Evolutionary conservation across 1,139 yeast species (phyloP), one percentile per base, ranked within the genome.

Genomic region (Arxiozyma telluris): DNA sequence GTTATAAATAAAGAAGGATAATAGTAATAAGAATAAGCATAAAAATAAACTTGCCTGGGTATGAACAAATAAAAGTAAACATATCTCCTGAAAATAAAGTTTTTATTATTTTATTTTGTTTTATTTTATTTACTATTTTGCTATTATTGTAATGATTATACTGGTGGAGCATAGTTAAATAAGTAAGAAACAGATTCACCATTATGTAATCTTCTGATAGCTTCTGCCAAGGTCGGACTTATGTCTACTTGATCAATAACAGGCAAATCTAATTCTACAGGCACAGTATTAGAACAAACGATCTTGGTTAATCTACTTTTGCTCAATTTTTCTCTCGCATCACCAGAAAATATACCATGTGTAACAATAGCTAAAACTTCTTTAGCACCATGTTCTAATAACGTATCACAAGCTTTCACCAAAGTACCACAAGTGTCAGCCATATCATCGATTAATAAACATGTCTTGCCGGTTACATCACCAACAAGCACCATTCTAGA

Each of bases 341-440:
- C 76, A 38, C 87, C 86, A 39, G 88, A 82, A 65, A 86, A 83
- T 44, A 86, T 83, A 51, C 94, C 94, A 65, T 85, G 93, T 0
- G 91, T 85, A 2, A 85, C 90, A 57, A 86, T 82, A 2, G 91
- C 88, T 57, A 84, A 78, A 44, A 85, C 93, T 61, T 82, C 80
- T 57, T 80, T 77, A n/a, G 93, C 93, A 44, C 86, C 84, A 45
- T 85, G 79, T 55, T 84, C 87, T 51, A 73, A 57, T 45, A 74
- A 57, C 18, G 74, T 73, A 41, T 73, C 73, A 9, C 89, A 84
- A 1, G 93, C 93, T 64, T 85, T 85, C 59, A 84, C 85, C 58
- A 85, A 72, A 3, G 93, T 85, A 49, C 93, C 93, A 71, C 93
- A 85, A 4, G 93, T 86, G 65, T 86, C 93, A 25, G 91, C 91